Percentiles rank a stretch among this genome's conserved stretches.
These are phyloP conservation scores for Aspergillus fijiensis DNA, from an alignment of 2,329 filamentous ascomycete species.

Conservation along the genomic window DNA sequence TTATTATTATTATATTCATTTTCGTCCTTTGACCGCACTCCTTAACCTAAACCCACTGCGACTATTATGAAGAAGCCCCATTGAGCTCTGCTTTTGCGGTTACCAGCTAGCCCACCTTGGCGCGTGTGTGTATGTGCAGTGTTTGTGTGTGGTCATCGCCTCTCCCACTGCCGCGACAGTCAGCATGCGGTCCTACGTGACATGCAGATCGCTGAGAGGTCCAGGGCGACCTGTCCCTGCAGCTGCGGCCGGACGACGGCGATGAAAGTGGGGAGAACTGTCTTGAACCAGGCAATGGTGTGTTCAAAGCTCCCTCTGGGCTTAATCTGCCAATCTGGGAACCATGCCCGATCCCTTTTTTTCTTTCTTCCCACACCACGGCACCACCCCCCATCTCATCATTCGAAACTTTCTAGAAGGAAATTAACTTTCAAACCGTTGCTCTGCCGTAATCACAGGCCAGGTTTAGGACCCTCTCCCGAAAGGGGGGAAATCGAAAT, in stretches of 20 bases:
- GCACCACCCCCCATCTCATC: slow-evolving; percentile 1
- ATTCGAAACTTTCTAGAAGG: slow-evolving; percentile 38
- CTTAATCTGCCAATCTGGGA: not conserved
- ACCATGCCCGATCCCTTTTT: not conserved
- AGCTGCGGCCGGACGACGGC: not conserved
- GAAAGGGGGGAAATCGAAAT: slow-evolving; percentile 18
- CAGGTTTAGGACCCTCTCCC: slow-evolving; percentile 10
- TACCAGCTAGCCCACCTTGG: not conserved
- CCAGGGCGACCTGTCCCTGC: slow-evolving; percentile 3
- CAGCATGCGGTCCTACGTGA: slow-evolving; percentile 20
- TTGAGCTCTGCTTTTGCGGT: slow-evolving; percentile 3
- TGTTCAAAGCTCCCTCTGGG: slow-evolving; percentile 10
- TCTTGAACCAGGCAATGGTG: slow-evolving; percentile 11
- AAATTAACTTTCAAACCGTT: slow-evolving; percentile 31
- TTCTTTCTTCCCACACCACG: not conserved
- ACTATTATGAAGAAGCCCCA: not conserved
- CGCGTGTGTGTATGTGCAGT: no score
- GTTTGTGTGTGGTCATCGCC: no score
- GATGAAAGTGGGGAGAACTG: not conserved
- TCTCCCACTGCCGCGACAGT: not conserved
- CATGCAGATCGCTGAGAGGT: slow-evolving; percentile 14
- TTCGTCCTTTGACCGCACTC: no score
- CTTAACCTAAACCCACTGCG: no score
- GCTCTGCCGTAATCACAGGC: slow-evolving; percentile 23
- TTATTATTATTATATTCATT: no score